Conservation (phyloP, 305 asterid genomes). For the Coffea humblotiana region DNA sequence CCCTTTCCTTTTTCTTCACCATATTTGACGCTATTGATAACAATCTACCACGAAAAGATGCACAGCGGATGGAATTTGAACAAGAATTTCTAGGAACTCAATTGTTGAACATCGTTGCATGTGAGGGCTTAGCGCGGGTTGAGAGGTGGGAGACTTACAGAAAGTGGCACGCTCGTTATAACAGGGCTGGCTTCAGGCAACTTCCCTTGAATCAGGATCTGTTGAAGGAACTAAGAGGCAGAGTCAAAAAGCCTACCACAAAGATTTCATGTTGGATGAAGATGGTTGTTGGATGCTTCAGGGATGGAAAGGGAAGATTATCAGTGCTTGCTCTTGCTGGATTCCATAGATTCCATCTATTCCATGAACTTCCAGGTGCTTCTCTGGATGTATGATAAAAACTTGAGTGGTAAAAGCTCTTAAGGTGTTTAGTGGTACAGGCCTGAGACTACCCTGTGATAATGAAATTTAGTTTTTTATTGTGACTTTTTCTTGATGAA, state of each 20-base stretch:
- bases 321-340: slow-evolving; percentile 44
- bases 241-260: slow-evolving; percentile 27
- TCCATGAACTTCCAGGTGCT: no score
- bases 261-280: slow-evolving; percentile 27
- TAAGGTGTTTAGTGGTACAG: no score
- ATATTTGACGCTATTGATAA: slow-evolving; percentile 25
- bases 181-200: slow-evolving; percentile 29
- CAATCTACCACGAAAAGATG: slow-evolving; percentile 19
- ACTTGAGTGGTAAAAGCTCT: no score
- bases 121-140: slow-evolving; percentile 28
- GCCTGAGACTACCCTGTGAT: no score
- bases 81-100: slow-evolving; percentile 12
- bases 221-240: slow-evolving; percentile 21
- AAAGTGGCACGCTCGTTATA: slow-evolving; percentile 26
- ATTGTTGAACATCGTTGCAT: slow-evolving; percentile 26
- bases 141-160: slow-evolving; percentile 31
- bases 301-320: slow-evolving; percentile 36
- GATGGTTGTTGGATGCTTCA: slow-evolving; percentile 29
- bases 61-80: slow-evolving; percentile 18
- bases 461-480: no score
- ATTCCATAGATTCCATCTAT: neutral
- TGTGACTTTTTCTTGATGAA: no score
- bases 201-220: slow-evolving; percentile 23
- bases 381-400: neutral
- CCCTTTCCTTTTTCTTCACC: slow-evolving; percentile 23